Evolutionary conservation across 768 basidiomycete species (phyloP), one percentile per base, ranked within the genome.

Genomic region (Podaxis mareebaensis): DNA sequence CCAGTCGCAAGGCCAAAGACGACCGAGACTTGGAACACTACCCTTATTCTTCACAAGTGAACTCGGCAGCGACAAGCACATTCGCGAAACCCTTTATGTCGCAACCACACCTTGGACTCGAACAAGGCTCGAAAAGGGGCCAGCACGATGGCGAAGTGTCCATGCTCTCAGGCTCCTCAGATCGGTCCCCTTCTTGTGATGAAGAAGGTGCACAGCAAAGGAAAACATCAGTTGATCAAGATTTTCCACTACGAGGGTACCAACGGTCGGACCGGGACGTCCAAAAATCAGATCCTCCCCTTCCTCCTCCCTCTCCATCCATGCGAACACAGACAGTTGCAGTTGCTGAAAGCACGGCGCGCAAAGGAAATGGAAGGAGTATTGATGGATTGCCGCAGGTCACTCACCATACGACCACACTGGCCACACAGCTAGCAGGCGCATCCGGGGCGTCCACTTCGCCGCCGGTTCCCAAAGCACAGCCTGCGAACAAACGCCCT

Each of bases 31-130:
- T 70, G 15, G 46, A 57, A 39, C 38, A 70, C 53, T 53, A 70
- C 46, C 70, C 65, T 13, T 70, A 68, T 63, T 42, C 67, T 38
- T 61, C 62, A 42, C 60, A 58, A 38, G 59, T 65, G 28, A 22
- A 26, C n/a, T 54, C 52, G n/a, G 58, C 44, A 53, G 40, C 52
- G 7, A 53, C 55, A 15, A 64, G 59, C 28, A 58, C 72, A 36
- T 64, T 68, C 61, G 22, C 70, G 38, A 83, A 81, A 64, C 79
- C 80, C 6, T 82, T 77, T 70, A 80, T 81, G 79, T 81, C 80
- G 11, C 80, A 82, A 58, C 80, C 81, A 1, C 68, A 75, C 58
- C 75, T 81, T 3, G 73, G 69, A 8, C 67, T 77, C 11, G 64
- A 54, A 12, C 39, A 54, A 39, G 26, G 38, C 11, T 28, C 58